Evolutionary conservation across 345 rosid species (phyloP), one percentile per base, ranked within the genome.

Genomic region (Nephelium lappaceum): DNA sequence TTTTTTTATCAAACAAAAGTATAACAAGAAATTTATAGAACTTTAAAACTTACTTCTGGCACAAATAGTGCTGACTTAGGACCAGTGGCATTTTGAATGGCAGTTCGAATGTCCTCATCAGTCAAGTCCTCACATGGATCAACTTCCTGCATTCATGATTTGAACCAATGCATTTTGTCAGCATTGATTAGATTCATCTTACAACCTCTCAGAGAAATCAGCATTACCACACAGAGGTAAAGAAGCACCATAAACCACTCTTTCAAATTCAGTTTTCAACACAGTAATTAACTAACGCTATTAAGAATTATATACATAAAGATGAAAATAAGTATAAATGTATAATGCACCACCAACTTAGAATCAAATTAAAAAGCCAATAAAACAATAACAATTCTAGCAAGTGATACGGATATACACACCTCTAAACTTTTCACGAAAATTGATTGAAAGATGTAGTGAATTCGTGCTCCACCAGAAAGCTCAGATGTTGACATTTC

Each of bases 41-140:
- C 36, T 72, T 14, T 15, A 82, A 62, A 60, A 82, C 93, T 65
- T 86, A 95, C 99, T 78, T 92, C 97, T 55, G 97, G 98, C 75
- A 93, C 95, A 83, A 95, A 95, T 19, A 95, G 81, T 66, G 97
- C 95, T 79, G 96, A 89, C 84, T 80, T 94, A 69, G 97, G 96
- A 82, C 98, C 99, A 70, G 96, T 92, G 65, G 99, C 98, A 88
- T 95, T 95, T 86, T 93, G 99, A 83, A 95, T 93, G 64, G 95
- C 97, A 76, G 95, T 95, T 77, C 94, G 93, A 74, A 95, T 95
- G 85, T 95, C 96, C 57, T 89, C 97, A 78, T 91, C 94, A 62
- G 97, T 95, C 90, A 95, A 90, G 84, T 91, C 95, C 81, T 93
- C 95, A 77, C 99, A 95, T 51, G 97, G 99, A 85, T 95, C 97